Percentiles rank a stretch among this genome's conserved stretches.
These are phyloP conservation scores for Mucor piriformis DNA, from an alignment of 371 early-diverging fungal species.

Conservation along the genomic window DNA sequence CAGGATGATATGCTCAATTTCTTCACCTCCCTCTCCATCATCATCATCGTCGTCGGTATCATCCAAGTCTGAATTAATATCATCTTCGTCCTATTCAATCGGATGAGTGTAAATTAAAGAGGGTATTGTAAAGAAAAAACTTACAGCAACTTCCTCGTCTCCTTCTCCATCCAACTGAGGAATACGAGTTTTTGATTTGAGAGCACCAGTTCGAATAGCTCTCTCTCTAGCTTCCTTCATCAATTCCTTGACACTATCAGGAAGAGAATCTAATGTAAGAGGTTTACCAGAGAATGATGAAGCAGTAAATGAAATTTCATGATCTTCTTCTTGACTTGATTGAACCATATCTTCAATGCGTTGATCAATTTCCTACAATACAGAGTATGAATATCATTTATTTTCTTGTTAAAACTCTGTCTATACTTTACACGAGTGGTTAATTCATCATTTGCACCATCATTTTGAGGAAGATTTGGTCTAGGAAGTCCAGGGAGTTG, in stretches of 20 bases:
- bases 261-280: slow-evolving; percentile 38
- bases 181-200: slow-evolving; percentile 19
- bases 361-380: slow-evolving; percentile 46
- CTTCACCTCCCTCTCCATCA: slow-evolving; percentile 79
- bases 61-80: slow-evolving; percentile 85
- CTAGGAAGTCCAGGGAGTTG: slow-evolving; percentile 35
- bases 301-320: slow-evolving; percentile 33
- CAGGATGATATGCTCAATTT: slow-evolving; percentile 84
- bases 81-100: slow-evolving; percentile 59
- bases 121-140: not conserved
- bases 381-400: not conserved
- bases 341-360: slow-evolving; percentile 35
- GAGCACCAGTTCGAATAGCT: slow-evolving; percentile 38
- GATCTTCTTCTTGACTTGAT: slow-evolving; percentile 10
- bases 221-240: slow-evolving; percentile 44
- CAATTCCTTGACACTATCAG: slow-evolving; percentile 39
- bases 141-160: slow-evolving; percentile 20
- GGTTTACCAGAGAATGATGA: slow-evolving; percentile 33
- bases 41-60: slow-evolving; percentile 75
- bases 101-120: not conserved
- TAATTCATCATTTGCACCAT: slow-evolving; percentile 41
- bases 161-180: slow-evolving; percentile 61
- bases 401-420: not conserved
- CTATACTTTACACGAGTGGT: slow-evolving; percentile 2
- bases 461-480: slow-evolving; percentile 49